Evolutionary conservation across 768 basidiomycete species (phyloP).

Genomic region (Dacryopinax primogenitus): DNA sequence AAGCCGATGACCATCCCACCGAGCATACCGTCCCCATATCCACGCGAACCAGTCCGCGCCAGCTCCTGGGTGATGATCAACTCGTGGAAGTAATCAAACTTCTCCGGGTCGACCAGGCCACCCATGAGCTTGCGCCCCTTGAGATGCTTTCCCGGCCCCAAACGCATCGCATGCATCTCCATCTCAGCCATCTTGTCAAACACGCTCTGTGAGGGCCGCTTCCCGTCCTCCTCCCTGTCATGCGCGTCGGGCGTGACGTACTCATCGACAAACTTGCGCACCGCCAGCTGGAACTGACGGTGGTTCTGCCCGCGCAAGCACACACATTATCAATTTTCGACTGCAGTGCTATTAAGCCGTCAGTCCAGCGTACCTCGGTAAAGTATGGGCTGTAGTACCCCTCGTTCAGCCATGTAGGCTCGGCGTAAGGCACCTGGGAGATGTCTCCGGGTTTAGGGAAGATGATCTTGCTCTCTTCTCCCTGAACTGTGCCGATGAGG

Average conservation of each 20-base stretch:
- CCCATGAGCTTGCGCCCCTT: conserved; percentile 63
- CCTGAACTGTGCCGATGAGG: conserved; percentile 58
- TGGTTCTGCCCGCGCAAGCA: conserved; percentile 38
- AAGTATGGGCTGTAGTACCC: conserved; percentile 70
- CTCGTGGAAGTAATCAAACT: conserved; percentile 81
- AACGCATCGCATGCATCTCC: conserved; percentile 76
- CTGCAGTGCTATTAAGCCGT: neutral
- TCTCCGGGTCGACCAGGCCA: conserved; percentile 61
- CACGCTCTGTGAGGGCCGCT: conserved; percentile 63
- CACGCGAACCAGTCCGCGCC: conserved; percentile 51
- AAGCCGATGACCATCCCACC: conserved; percentile 71
- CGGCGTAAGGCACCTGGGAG: conserved; percentile 73
- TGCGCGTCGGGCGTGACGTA: conserved; percentile 40
- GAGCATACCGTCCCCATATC: conserved; percentile 64
- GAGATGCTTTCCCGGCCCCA: conserved; percentile 83
- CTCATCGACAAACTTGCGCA: conserved; percentile 57
- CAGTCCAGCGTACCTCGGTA: conserved; percentile 39
- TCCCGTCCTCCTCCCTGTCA: conserved; percentile 76
- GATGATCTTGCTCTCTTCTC: conserved; percentile 43
- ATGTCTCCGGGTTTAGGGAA: conserved; percentile 42
- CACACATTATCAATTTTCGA: neutral
- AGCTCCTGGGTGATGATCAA: conserved; percentile 62
- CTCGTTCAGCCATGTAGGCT: conserved; percentile 65
- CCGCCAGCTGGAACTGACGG: conserved; percentile 43
- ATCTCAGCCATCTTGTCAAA: conserved; percentile 67